Base-by-base conservation (phyloP, 768 basidiomycete species). In the Psilocybe azurescens region DNA sequence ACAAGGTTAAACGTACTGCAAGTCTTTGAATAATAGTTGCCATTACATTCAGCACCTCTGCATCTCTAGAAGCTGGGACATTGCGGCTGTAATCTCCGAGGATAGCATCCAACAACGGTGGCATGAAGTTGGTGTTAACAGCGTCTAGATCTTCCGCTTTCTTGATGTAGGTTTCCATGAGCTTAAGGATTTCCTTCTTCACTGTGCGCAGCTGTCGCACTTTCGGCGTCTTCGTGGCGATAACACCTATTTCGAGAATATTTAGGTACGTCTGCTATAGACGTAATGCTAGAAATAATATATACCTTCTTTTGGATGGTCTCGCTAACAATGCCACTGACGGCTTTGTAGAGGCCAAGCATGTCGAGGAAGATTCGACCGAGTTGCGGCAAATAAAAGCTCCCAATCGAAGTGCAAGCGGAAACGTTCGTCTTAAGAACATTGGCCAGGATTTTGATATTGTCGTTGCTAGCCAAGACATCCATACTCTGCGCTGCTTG, bases 391-490 rank as follows among this genome's bases (percentile, higher is more conserved):
- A 96, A 81, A 77, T 97, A 99, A 82, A 98, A 96, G 68, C 90
- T 91, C 49, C 97, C 97, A 64, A 99, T 97, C 24, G 95, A 97
- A 1, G 92, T 93, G 76, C 96, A 99, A 1, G 97, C 96, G 5
- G 97, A 93, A 13, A 98, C 96, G 73, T 99, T 99, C 20, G 97
- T 99, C 79, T 99, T 99, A 70, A 99, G 81, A 51, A 99, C 94
- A 71, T 99, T 99, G 1, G 93, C 88, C 54, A 99, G 81, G 68
- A 98, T 95, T 75, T 98, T 98, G 78, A 99, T 94, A 73, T 98
- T 99, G 60, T 98, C 97, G 18, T 85, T 79, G 73, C 90, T 94
- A 54, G 89, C 87, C 55, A 99, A 82, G 11, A 99, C 95, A 65
- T 99, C 95, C 77, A 95, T 90, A 68, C 86, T 96, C 70, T 90